Evolutionary conservation across 139 green algal species (phyloP), one percentile per base, ranked within the genome.

Genomic region (Chlamydomonas sp.): DNA sequence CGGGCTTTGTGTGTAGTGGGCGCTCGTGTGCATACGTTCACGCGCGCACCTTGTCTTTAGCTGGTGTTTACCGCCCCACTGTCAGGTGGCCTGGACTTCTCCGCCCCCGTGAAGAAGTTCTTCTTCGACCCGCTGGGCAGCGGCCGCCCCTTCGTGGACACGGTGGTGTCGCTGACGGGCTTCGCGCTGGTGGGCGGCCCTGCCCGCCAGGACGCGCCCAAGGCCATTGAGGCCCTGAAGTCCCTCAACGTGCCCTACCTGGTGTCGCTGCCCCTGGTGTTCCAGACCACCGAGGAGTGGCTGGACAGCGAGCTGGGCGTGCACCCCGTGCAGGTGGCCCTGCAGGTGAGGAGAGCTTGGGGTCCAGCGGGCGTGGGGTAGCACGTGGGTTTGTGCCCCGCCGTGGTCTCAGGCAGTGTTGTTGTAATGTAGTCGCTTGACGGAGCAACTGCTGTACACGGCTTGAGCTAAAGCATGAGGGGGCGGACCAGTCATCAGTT

Each of bases 261-360:
- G 88, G 96, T 98, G 62, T 97, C 96, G 12, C 95, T 99, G 79
- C 98, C 98, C 2, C 94, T 99, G 87, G 98, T 99, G 3, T 99
- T 99, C 96, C 98, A 99, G 96, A 99, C 98, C 77, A 99, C 98
- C 1, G 98, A 99, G 92, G 98, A 99, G 95, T 99, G 98, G 98
- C 91, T 97, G 84, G 97, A 98, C 63, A 97, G 92, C 64, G 96
- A 98, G 89, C 95, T 99, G 76, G 98, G 98, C 66, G 94, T 99
- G 88, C 98, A 99, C 94, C 98, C 98, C 2, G 98, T 99, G 77
- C 98, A 99, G 94, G 96, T 99, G 18, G 97, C 97, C 0, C 95
- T 99, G 89, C 97, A 99, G 94, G 97, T 98, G 77, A 59, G 89
- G 2, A 17, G 57, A 10, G 20, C 5, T 5, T 15, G 72, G 10